phyloP scores from a whole-genome alignment of 1,284 basidiomycete genomes.

The Ceratobasidium sp. region DNA sequence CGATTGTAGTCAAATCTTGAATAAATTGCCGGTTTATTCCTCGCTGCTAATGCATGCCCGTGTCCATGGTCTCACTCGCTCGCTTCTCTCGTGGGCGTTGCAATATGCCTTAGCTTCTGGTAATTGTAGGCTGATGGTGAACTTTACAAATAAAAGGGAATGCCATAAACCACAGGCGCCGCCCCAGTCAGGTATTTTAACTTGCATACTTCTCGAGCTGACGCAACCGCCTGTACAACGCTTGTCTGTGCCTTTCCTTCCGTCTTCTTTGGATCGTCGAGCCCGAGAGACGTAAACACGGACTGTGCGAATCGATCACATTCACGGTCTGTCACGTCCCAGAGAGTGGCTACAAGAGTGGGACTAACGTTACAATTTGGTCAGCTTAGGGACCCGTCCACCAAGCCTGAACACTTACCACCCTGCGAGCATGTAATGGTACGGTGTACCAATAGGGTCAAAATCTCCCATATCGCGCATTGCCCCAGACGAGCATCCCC shows the following conservation, averaged over 20 bases:
- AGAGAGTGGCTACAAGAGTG: constrained; percentile 90
- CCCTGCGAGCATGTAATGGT: constrained; percentile 94
- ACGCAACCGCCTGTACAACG: constrained; percentile 76
- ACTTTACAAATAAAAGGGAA: constrained; percentile 74
- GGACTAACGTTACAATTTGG: constrained; percentile 63
- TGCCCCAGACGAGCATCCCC: constrained; percentile 96
- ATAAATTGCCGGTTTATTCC: too few species aligned
- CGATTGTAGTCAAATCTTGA: too few species aligned
- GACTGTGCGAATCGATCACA: constrained; percentile 90
- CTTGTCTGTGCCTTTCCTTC: constrained; percentile 39
- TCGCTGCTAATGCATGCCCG: too few species aligned
- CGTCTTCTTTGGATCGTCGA: constrained; percentile 55
- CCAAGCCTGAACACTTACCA: constrained; percentile 66
- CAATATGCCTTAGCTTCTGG: too few species aligned
- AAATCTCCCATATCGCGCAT: constrained; percentile 92
- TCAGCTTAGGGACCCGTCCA: neutral
- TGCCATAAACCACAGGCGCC: constrained; percentile 92
- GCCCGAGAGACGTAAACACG: constrained; percentile 77
- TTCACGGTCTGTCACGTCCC: constrained; percentile 98
- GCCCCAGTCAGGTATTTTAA: constrained; percentile 95
- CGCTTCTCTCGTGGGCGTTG: too few species aligned
- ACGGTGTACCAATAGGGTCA: constrained; percentile 89
- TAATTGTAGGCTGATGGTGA: too few species aligned
- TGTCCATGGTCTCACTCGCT: too few species aligned
- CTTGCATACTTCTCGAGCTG: constrained; percentile 81